Conservation (phyloP, 257 asterid genomes). For the Solanum appendiculatum region DNA sequence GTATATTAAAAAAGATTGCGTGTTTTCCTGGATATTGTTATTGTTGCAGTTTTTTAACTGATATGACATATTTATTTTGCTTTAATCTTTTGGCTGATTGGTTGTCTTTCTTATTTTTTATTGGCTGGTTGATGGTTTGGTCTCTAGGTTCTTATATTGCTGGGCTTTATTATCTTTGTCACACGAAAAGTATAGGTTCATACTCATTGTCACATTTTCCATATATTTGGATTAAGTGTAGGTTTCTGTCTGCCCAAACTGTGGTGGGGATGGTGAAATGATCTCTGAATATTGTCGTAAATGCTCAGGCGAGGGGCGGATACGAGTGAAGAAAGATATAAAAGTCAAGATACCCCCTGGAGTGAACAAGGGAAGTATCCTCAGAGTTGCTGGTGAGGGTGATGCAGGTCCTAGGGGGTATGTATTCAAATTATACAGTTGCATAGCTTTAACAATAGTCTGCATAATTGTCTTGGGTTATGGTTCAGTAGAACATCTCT, state of each 20-base stretch:
- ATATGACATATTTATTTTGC: not conserved
- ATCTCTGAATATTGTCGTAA: slow-evolving; percentile 89
- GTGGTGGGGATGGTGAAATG: slow-evolving; percentile 98
- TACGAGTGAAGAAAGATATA: slow-evolving; percentile 77
- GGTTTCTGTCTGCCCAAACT: slow-evolving; percentile 95
- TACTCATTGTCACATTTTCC: not conserved
- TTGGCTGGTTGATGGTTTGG: not conserved
- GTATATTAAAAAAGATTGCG: not conserved
- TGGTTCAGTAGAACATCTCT: not conserved
- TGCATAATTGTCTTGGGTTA: not conserved
- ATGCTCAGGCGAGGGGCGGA: slow-evolving; percentile 92
- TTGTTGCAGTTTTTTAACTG: not conserved
- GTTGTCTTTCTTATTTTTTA: not conserved
- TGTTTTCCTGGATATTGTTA: not conserved
- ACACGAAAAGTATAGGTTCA: not conserved
- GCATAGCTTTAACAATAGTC: not conserved
- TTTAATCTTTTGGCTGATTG: not conserved
- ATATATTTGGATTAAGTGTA: slow-evolving; percentile 7
- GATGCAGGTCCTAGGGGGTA: slow-evolving; percentile 99
- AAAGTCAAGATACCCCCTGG: slow-evolving; percentile 99
- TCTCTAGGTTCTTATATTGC: not conserved
- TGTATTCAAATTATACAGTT: not conserved
- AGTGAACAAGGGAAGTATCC: slow-evolving; percentile 94
- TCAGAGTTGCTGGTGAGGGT: slow-evolving; percentile 98
- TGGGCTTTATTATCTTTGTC: not conserved